Percentiles rank a stretch among this genome's conserved stretches.
phyloP scores from a whole-genome alignment of 2,329 filamentous ascomycete species.

The Didymosphaeria variabile region DNA sequence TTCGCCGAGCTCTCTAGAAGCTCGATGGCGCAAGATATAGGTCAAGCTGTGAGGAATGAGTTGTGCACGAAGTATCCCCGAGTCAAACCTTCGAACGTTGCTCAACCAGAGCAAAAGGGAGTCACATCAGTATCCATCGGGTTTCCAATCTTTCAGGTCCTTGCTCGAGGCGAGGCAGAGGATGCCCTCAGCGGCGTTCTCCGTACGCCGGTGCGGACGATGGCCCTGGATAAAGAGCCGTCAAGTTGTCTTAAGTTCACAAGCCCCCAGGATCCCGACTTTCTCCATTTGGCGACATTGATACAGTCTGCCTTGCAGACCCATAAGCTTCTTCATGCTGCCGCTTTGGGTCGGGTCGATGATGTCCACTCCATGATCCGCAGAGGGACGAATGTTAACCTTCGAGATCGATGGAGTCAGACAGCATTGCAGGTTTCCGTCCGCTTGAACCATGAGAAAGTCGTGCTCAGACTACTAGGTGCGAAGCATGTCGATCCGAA shows the following conservation, averaged over 20 bases:
- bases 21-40: not conserved
- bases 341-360: slow-evolving; percentile 2
- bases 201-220: slow-evolving; percentile 10
- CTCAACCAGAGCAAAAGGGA: not conserved
- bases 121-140: not conserved
- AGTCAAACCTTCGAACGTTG: not conserved
- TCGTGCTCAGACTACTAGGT: slow-evolving; percentile 6
- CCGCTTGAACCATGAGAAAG: slow-evolving; percentile 9
- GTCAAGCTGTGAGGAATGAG: slow-evolving; percentile 6
- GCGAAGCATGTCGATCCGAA: slow-evolving; percentile 13
- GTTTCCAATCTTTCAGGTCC: slow-evolving; percentile 17
- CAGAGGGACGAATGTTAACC: slow-evolving; percentile 13
- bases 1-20: slow-evolving; percentile 13
- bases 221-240: slow-evolving; percentile 10
- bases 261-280: slow-evolving; percentile 11
- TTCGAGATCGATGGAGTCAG: slow-evolving; percentile 19
- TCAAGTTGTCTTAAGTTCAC: slow-evolving; percentile 7
- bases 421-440: slow-evolving; percentile 17
- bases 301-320: slow-evolving; percentile 17
- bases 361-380: slow-evolving; percentile 4
- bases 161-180: slow-evolving; percentile 11
- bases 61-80: not conserved
- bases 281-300: slow-evolving; percentile 13
- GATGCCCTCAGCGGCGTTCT: slow-evolving; percentile 3
- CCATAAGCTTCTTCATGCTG: slow-evolving; percentile 14